Percentiles rank a stretch among this genome's conserved stretches.
Evolutionary conservation across 2,329 filamentous ascomycete species (phyloP).

Genomic region (Aspergillus spinulosporus): DNA sequence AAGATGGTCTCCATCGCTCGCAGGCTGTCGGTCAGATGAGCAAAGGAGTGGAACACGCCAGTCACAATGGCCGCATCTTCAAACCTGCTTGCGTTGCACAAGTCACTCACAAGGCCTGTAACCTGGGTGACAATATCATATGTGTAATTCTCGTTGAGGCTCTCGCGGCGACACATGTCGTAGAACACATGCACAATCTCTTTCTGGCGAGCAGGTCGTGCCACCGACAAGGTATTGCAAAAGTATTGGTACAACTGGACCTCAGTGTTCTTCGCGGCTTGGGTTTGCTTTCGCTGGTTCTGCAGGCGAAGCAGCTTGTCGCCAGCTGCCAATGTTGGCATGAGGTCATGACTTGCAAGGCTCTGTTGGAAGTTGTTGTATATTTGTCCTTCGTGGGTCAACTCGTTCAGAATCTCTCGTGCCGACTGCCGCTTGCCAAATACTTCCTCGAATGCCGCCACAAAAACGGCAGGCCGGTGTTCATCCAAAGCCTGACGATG

Average conservation of each 20-base stretch:
- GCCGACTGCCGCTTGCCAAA: conserved; percentile 40
- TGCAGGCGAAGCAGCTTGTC: conserved; percentile 34
- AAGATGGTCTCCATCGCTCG: conserved; percentile 35
- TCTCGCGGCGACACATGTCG: conserved; percentile 34
- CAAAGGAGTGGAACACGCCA: conserved; percentile 36
- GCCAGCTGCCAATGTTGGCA: conserved; percentile 34
- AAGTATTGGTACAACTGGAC: conserved; percentile 41
- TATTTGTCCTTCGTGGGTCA: conserved; percentile 45
- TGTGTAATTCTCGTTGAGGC: conserved; percentile 32
- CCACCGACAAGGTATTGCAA: conserved; percentile 34
- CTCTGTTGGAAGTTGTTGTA: conserved; percentile 42
- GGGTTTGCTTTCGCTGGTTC: conserved; percentile 32
- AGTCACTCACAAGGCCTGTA: conserved; percentile 29
- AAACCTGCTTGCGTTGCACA: conserved; percentile 34
- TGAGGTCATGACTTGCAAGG: conserved; percentile 35
- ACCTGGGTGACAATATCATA: conserved; percentile 33
- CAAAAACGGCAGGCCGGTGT: conserved; percentile 46
- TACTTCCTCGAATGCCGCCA: conserved; percentile 48
- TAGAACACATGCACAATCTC: conserved; percentile 37
- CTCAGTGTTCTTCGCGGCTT: conserved; percentile 33
- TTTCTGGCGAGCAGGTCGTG: conserved; percentile 24
- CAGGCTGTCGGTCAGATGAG: conserved; percentile 37
- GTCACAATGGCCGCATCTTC: conserved; percentile 38
- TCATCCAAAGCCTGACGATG: conserved; percentile 32
- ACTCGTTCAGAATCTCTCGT: conserved; percentile 45